Percentiles rank a stretch among this genome's conserved stretches.
Evolutionary conservation across 257 asterid genomes (phyloP).

Genomic region (Nicotiana sylvestris): DNA sequence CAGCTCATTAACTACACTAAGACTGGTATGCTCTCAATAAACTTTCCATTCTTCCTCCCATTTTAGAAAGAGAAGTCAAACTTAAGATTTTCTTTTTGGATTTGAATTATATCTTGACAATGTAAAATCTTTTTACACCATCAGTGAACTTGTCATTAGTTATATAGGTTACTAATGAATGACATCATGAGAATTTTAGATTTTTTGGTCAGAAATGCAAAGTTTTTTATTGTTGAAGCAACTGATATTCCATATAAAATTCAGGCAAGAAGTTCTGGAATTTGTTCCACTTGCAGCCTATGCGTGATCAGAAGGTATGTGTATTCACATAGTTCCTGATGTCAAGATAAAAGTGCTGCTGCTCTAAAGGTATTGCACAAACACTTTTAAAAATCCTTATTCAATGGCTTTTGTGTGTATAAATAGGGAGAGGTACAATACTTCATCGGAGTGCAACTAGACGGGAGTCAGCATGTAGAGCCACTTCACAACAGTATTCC

Average conservation of each 20-base stretch:
- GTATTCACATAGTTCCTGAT: not conserved
- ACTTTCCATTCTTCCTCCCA: not conserved
- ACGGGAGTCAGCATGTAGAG: constrained; percentile 93
- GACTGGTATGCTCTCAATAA: constrained; percentile 44
- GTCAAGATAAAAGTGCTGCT: not conserved
- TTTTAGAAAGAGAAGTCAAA: not conserved
- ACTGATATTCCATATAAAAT: not conserved
- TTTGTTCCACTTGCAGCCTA: constrained; percentile 97
- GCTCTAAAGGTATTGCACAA: not conserved
- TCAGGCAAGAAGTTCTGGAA: constrained; percentile 98
- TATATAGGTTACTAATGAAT: not conserved
- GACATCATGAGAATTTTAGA: not conserved
- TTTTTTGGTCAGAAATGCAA: not conserved
- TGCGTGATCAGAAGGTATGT: constrained; percentile 97
- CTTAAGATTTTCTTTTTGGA: not conserved
- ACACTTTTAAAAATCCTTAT: not conserved
- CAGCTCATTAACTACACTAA: constrained; percentile 99
- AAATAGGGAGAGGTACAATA: constrained; percentile 96
- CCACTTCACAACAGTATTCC: constrained; percentile 91
- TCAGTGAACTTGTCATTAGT: no score
- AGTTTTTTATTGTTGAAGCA: not conserved
- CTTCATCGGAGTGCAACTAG: constrained; percentile 95
- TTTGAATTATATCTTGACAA: no score
- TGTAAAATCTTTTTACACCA: no score
- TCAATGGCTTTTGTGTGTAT: constrained; percentile 10